phyloP scores from a whole-genome alignment of 2,329 filamentous ascomycete species.

The Pyrenophora graminea region DNA sequence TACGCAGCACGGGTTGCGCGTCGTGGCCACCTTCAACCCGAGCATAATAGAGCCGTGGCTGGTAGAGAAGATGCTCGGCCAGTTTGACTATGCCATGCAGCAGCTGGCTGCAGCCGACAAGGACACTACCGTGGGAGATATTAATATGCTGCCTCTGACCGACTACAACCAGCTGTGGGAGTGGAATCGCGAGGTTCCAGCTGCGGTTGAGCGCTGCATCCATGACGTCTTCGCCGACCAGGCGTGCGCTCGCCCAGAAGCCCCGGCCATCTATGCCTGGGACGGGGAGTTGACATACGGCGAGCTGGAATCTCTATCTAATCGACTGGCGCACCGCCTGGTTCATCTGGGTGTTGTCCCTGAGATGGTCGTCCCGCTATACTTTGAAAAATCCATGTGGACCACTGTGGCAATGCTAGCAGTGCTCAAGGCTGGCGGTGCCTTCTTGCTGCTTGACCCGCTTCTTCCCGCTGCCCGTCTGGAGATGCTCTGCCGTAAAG shows the following conservation, averaged over 20 bases:
- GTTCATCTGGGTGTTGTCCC: conserved; percentile 8
- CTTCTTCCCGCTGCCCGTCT: neutral
- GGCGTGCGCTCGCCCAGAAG: conserved; percentile 3
- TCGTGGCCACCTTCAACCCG: conserved; percentile 1
- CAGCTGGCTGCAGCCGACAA: conserved; percentile 9
- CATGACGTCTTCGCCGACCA: neutral
- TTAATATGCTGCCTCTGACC: too few relatives aligned
- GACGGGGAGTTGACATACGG: conserved; percentile 20
- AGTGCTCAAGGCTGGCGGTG: conserved; percentile 49
- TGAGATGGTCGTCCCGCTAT: conserved; percentile 11
- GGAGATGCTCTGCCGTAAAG: neutral
- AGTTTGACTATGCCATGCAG: conserved; percentile 15
- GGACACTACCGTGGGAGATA: conserved; percentile 6
- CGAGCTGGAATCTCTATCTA: conserved; percentile 14
- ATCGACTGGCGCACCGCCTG: conserved; percentile 14
- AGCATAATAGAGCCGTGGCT: conserved; percentile 9
- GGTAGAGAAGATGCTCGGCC: conserved; percentile 11
- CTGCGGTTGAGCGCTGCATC: neutral
- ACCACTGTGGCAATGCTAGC: conserved; percentile 46
- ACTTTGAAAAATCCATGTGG: conserved; percentile 24
- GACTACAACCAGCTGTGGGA: too few relatives aligned
- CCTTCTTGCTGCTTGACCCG: conserved; percentile 38
- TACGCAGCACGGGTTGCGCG: too few relatives aligned
- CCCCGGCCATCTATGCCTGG: conserved; percentile 16
- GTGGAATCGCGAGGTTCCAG: too few relatives aligned